phyloP scores from a whole-genome alignment of 805 yeast species.

The Debaryomyces castellii region DNA sequence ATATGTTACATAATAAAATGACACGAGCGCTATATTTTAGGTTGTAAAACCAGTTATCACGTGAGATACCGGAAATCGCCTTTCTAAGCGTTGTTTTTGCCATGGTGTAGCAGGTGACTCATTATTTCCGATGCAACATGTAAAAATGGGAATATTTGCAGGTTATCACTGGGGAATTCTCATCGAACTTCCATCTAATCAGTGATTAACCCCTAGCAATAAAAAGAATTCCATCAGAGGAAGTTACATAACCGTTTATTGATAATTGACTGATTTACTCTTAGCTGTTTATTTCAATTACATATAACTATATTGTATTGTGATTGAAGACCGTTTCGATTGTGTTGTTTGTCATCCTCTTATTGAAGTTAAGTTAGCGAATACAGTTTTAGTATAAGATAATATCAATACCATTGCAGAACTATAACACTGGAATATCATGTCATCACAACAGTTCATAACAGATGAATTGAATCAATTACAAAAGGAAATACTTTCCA shows the following conservation, averaged over 20 bases:
- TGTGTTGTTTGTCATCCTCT: background rate
- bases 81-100: no score
- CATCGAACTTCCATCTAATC: slow-evolving; percentile 2
- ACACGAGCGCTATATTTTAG: no score
- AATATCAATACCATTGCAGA: background rate
- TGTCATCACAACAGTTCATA: slow-evolving; percentile 1
- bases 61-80: background rate
- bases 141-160: background rate
- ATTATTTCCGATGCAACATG: background rate
- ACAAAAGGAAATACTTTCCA: slow-evolving; percentile 50
- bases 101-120: background rate
- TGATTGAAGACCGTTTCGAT: background rate
- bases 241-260: background rate
- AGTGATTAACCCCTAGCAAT: background rate
- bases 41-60: no score
- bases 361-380: background rate
- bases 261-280: background rate
- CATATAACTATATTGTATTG: background rate
- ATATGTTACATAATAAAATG: background rate
- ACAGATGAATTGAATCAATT: slow-evolving; percentile 60
- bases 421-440: background rate
- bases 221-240: background rate
- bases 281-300: background rate
- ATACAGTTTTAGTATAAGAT: background rate
- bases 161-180: background rate